Percentiles rank a stretch among this genome's conserved stretches.
Evolutionary conservation across 805 yeast genomes (phyloP).

Genomic region (Zygosaccharomyces lentus): DNA sequence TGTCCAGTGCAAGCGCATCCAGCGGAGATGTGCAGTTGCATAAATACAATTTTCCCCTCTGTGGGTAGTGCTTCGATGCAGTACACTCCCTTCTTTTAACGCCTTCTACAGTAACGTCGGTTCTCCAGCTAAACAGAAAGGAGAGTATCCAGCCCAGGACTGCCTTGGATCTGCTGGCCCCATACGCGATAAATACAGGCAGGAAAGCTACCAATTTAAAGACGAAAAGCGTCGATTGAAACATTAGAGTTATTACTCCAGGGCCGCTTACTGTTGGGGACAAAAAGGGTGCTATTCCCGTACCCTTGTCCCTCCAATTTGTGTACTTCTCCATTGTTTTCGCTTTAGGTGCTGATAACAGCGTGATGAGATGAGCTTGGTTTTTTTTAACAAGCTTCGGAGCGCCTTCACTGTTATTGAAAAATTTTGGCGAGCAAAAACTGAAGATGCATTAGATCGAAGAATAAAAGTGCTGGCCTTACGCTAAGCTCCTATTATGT

Average conservation of each 20-base stretch:
- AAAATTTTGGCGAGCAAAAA: background rate
- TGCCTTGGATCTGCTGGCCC: conserved; percentile 9
- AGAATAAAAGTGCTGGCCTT: background rate
- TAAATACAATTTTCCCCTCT: conserved; percentile 40
- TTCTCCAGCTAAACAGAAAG: conserved; percentile 36
- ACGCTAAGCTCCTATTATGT: conserved; percentile 43
- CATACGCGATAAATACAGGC: conserved; percentile 19
- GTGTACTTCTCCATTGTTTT: conserved; percentile 73
- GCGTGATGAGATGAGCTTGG: background rate
- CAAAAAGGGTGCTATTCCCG: conserved; percentile 89
- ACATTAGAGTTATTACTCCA: conserved; percentile 9
- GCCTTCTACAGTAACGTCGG: conserved; percentile 42
- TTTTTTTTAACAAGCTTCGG: background rate
- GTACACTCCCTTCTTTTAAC: conserved; percentile 37
- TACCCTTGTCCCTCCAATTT: conserved; percentile 81
- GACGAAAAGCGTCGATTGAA: conserved; percentile 9
- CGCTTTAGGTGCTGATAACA: background rate
- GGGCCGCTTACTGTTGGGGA: conserved; percentile 41
- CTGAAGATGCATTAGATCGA: background rate
- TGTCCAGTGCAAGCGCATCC: conserved; percentile 40
- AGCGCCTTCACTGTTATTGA: background rate
- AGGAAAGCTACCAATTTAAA: conserved; percentile 17
- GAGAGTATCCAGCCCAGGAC: conserved; percentile 23
- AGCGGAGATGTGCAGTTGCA: conserved; percentile 47
- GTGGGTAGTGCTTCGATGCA: conserved; percentile 33